Base-by-base conservation (phyloP, 169 alveolate genomes). In the Cryptosporidium muris region DNA sequence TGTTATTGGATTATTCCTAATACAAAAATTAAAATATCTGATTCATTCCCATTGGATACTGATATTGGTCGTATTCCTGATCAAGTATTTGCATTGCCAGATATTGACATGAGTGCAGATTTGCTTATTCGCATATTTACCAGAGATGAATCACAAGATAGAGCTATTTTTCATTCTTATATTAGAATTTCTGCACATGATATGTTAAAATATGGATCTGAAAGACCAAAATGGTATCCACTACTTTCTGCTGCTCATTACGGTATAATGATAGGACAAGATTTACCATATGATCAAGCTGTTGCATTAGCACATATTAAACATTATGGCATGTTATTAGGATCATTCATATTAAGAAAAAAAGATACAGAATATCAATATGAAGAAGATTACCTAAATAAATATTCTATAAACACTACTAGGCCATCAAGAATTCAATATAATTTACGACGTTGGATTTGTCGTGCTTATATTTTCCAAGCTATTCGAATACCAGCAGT, bases 261-360 rank as follows among this genome's bases (percentile, higher is more conserved):
- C 60, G 85, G 85, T 42, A 58, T 74, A 34, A 74, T 74, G 85
- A 68, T 74, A 48, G 85, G 85, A 4, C 85, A 74, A 58, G 85
- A 74, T 58, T 58, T 74, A 58, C 85, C 85, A 36, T 74, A 58
- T 74, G 85, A 74, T 60, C 74, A 74, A 16, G 85, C 85, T n/a
- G 85, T 51, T 14, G 85, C 85, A 12, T 74, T 74, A 25, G 54
- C 85, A 6, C 85, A 74, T 74, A 74, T 74, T 14, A 74, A 74
- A 14, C 85, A 74, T 74, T 74, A 74, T 74, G 85, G 85, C 9
- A 74, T 74, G 85, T 9, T 74, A 40, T 60, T 74, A 43, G 85
- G 85, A 16, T 74, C 85, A 37, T 74, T 74, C 25, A 74, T 74
- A 43, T 63, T 74, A 8, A 4, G 85, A 74, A 74, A 74, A 48